These are phyloP conservation scores for Leptomonas seymouri DNA, from an alignment of 208 protist species.

Conservation along the genomic window DNA sequence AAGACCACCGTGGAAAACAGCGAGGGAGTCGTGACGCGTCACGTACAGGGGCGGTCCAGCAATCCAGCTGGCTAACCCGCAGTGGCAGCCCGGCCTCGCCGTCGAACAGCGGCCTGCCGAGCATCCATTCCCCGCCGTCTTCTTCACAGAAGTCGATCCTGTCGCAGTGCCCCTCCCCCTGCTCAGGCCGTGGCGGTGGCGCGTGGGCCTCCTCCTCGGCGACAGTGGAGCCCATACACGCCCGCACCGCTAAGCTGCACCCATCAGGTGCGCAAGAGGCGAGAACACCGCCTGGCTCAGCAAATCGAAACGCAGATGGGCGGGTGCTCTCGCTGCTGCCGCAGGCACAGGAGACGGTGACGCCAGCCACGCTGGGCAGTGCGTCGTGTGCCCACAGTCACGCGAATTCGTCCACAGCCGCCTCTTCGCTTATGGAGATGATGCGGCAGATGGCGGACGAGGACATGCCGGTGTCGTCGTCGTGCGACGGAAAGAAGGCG, in stretches of 20 bases:
- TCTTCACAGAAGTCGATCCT: constrained; percentile 1
- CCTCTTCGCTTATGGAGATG: constrained; percentile 19
- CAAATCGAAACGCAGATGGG: background rate
- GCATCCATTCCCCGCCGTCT: background rate
- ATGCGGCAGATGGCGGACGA: constrained; percentile 25
- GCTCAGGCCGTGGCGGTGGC: background rate
- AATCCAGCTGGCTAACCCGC: no score
- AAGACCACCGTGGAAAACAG: background rate
- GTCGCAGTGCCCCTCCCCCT: background rate
- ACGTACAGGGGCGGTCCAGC: background rate
- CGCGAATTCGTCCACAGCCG: background rate
- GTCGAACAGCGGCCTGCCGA: background rate
- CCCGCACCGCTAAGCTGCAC: background rate
- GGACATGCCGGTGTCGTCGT: constrained; percentile 10
- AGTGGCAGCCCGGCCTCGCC: no score
- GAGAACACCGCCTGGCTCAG: background rate
- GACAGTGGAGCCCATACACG: background rate
- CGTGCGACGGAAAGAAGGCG: constrained; percentile 17
- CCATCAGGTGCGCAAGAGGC: background rate
- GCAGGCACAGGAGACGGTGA: background rate
- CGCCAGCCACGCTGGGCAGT: background rate
- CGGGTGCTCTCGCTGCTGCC: constrained; percentile 7
- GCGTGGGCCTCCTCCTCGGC: background rate
- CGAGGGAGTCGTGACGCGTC: background rate
- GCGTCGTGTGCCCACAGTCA: background rate